These are phyloP conservation scores for Smittium culicis DNA, from an alignment of 371 early-diverging fungal species.

Conservation along the genomic window DNA sequence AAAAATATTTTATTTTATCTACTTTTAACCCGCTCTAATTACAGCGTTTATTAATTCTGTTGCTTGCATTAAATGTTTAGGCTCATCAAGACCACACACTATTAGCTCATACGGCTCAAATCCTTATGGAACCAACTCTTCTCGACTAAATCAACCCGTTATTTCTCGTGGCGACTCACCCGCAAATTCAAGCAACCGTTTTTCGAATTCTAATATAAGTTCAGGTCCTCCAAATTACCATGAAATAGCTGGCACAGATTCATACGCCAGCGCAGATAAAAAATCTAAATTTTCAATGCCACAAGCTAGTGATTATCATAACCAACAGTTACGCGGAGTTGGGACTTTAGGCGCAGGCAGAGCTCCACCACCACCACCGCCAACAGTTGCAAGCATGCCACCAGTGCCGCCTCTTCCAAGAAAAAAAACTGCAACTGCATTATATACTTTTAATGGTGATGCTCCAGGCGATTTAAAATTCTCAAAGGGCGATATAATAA, in stretches of 20 bases:
- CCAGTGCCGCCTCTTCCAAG: conserved; percentile 25
- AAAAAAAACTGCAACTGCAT: conserved; percentile 35
- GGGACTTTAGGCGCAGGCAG: conserved; percentile 19
- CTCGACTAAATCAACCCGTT: not conserved
- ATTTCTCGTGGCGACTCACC: too few relatives aligned
- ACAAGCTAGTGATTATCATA: not conserved
- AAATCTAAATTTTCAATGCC: conserved; percentile 15
- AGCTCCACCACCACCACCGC: conserved; percentile 33
- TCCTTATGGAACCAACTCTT: not conserved
- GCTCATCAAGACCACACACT: too few relatives aligned
- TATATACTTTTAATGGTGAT: conserved; percentile 55
- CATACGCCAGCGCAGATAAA: not conserved
- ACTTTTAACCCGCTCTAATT: not conserved
- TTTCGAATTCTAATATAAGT: not conserved
- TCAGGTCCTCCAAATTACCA: not conserved
- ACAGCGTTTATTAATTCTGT: too few relatives aligned
- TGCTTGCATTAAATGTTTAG: too few relatives aligned
- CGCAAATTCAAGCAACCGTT: too few relatives aligned
- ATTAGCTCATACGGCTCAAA: too few relatives aligned
- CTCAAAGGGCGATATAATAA: conserved; percentile 55
- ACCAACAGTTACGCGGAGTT: conserved; percentile 10
- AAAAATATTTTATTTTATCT: not conserved
- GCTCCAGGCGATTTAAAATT: conserved; percentile 58
- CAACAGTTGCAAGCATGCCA: conserved; percentile 27
- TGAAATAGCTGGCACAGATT: not conserved